These are phyloP conservation scores for Blastobotrys indianensis DNA, from an alignment of 1,139 yeast species.

Conservation along the genomic window DNA sequence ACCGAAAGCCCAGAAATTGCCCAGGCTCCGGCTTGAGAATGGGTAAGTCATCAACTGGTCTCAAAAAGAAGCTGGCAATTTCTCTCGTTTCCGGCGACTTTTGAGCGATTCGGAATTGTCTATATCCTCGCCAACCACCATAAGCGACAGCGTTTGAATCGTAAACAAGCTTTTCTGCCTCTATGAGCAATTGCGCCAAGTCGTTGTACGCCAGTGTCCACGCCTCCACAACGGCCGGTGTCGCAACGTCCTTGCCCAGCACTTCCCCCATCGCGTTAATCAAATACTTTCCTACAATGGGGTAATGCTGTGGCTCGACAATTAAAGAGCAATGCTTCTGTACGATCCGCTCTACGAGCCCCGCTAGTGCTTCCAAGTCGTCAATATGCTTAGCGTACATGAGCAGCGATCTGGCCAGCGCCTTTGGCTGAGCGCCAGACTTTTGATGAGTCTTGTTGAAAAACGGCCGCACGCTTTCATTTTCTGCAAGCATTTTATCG, in stretches of 20 bases:
- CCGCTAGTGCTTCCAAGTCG: conserved; percentile 47
- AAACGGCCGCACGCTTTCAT: conserved; percentile 52
- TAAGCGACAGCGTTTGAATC: conserved; percentile 29
- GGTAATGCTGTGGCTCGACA: conserved; percentile 57
- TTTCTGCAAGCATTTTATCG: conserved; percentile 46
- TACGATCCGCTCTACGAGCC: conserved; percentile 55
- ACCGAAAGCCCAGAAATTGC: conserved; percentile 55
- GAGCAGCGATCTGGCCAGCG: conserved; percentile 56
- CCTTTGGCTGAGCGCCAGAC: conserved; percentile 54
- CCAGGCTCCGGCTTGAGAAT: conserved; percentile 45
- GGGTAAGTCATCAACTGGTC: conserved; percentile 42
- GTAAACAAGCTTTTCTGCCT: conserved; percentile 48
- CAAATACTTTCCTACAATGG: conserved; percentile 54
- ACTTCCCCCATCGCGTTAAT: conserved; percentile 49
- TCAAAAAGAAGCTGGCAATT: conserved; percentile 49
- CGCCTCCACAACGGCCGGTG: conserved; percentile 52
- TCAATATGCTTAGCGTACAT: conserved; percentile 62
- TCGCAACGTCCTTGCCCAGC: conserved; percentile 53
- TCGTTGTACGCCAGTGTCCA: conserved; percentile 63
- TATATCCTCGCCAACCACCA: conserved; percentile 53
- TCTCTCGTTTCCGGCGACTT: conserved; percentile 42
- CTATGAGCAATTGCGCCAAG: conserved; percentile 56
- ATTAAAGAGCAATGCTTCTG: conserved; percentile 62
- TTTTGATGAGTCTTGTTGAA: conserved; percentile 58
- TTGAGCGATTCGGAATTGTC: conserved; percentile 43